Conservation (phyloP, 495 filamentous ascomycete genomes). For the Diplogelasinospora grovesii region DNA sequence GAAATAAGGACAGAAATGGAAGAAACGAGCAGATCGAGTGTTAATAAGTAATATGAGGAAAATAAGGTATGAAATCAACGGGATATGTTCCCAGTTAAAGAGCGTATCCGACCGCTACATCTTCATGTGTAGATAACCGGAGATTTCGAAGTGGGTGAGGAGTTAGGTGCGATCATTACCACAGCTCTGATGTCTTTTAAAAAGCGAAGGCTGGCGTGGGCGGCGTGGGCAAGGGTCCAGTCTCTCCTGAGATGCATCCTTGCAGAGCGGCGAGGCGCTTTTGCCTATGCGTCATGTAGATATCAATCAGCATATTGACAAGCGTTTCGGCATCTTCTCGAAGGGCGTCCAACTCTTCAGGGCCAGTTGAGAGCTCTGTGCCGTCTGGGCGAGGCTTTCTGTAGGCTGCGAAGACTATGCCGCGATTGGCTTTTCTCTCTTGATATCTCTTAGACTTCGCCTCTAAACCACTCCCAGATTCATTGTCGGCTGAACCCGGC, state of each 20-base stretch:
- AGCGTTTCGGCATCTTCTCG: conserved; percentile 27
- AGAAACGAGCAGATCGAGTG: no score
- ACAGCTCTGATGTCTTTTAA: background rate
- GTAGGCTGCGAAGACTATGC: conserved; percentile 38
- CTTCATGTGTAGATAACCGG: no score
- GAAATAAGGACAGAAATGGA: no score
- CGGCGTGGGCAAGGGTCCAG: background rate
- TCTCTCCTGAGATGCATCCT: background rate
- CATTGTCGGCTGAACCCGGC: no score
- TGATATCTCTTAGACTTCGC: conserved; percentile 3
- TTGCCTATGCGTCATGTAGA: conserved; percentile 14
- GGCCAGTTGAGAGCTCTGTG: conserved; percentile 4
- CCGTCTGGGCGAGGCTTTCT: conserved; percentile 18
- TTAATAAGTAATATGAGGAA: no score
- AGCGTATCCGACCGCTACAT: no score
- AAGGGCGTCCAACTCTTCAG: conserved; percentile 20
- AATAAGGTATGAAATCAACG: no score
- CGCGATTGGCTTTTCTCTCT: conserved; percentile 21
- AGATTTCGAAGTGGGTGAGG: no score
- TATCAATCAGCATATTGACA: conserved; percentile 30
- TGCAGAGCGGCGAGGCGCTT: background rate
- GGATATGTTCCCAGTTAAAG: no score
- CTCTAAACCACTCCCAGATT: background rate
- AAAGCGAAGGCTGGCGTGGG: background rate
- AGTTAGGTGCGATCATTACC: background rate